Base-by-base conservation (phyloP, 2,329 filamentous ascomycete genomes). In the Phaeosphaeriaceae sp. region DNA sequence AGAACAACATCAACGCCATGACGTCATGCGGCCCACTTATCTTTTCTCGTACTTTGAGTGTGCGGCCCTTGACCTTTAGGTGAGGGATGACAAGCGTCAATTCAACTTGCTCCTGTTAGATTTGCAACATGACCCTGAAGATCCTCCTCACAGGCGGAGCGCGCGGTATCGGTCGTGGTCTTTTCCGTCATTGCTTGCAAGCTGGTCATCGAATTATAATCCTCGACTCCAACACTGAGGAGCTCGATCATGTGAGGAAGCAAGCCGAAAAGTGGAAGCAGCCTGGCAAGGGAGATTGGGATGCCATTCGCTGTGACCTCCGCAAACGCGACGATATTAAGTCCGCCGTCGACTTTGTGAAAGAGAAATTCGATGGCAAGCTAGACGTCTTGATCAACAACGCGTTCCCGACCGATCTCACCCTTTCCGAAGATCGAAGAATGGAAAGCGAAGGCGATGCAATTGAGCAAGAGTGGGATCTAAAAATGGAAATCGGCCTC, bases 171-270 rank as follows among this genome's bases (percentile, higher is more conserved):
- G 81, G 82, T 22, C 76, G 81, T 41, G 78, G 76, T 33, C 71
- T 82, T 17, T 78, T 80, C 45, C 78, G 80, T 11, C 76, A 79
- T 45, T 79, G 83, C 48, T 71, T 80, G 20, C 59, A 70, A 19
- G 60, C 68, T 11, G 80, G 82, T n/a, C 77, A 83, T 68, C 74
- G 76, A 31, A 76, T 83, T 45, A 79, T 81, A 59, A 74, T 82
- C 7, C 68, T 83, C 36, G 81, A 83, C 56, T 73, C 78, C 46
- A 79, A 83, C 60, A 67, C 65, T 31, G 72, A 73, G 45, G 79
- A 81, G 60, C 69, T 82, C 9, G 62, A 72, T 7, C 71, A 81
- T 60, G 76, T 78, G 9, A 71, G 48, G 63, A 57, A 63, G 48
- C 46, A 67, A 55, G 58, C 77, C 68, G 58, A 69, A 70, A 51